Conservation (phyloP, 352 stramenopile species). For the Phytophthora fragariaefolia region DNA sequence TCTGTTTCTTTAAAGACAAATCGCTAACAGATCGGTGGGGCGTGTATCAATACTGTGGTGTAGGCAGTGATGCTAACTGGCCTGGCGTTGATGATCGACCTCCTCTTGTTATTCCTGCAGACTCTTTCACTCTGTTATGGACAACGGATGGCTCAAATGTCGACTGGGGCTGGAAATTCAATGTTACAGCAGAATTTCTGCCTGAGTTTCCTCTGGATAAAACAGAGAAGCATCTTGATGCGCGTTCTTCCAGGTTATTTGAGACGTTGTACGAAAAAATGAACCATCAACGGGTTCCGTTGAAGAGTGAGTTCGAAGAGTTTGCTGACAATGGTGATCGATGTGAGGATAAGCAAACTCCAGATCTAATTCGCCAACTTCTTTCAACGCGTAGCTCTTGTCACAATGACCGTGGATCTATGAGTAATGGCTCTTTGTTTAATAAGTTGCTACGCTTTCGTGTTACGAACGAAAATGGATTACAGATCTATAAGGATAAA, state of each 20-base stretch:
- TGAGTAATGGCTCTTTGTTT: conserved; percentile 1
- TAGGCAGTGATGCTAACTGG: conserved; percentile 78
- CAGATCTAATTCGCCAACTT: conserved; percentile 42
- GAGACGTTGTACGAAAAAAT: conserved; percentile 76
- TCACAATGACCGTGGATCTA: neutral
- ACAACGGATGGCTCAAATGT: conserved; percentile 86
- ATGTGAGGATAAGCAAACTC: conserved; percentile 2
- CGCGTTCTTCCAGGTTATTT: conserved; percentile 65
- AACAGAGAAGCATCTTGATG: conserved; percentile 62
- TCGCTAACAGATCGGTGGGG: conserved; percentile 71
- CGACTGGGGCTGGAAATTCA: conserved; percentile 91
- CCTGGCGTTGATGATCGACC: conserved; percentile 65
- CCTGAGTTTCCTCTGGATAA: conserved; percentile 52
- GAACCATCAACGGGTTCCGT: conserved; percentile 47
- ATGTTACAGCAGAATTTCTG: conserved; percentile 67
- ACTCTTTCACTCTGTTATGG: conserved; percentile 88
- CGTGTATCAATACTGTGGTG: conserved; percentile 68
- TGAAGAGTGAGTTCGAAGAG: conserved; percentile 57
- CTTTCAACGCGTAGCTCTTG: conserved; percentile 20
- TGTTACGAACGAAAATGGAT: conserved; percentile 37
- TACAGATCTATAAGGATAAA: conserved; percentile 36
- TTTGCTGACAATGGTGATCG: conserved; percentile 21
- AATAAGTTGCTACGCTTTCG: conserved; percentile 29
- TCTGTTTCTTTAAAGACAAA: conserved; percentile 89
- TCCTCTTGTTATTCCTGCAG: conserved; percentile 73